Evolutionary conservation across 1,284 basidiomycete genomes (phyloP).

Genomic region (Neolentinus lepideus): DNA sequence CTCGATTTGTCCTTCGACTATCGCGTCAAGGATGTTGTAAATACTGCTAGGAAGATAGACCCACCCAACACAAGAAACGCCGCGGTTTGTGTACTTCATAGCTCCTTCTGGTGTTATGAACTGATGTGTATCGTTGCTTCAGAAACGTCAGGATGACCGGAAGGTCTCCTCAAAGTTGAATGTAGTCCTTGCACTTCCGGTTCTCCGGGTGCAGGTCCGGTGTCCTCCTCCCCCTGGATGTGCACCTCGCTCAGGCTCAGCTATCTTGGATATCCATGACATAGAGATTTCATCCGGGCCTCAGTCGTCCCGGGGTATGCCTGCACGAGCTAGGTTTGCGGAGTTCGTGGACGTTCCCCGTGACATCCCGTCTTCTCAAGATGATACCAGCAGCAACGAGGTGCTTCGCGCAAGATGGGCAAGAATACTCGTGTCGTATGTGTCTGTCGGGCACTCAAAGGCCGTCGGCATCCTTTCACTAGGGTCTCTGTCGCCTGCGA

Average conservation of each 20-base stretch:
- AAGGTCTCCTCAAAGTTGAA: constrained; percentile 9
- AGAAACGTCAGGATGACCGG: not conserved
- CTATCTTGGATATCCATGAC: constrained; percentile 59
- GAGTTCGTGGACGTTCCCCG: constrained; percentile 1
- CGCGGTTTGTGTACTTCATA: too few relatives aligned
- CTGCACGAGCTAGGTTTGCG: constrained; percentile 32
- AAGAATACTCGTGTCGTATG: not conserved
- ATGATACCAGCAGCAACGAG: constrained; percentile 4
- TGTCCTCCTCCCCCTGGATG: constrained; percentile 39
- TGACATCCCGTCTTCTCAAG: not conserved
- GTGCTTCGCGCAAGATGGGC: constrained; percentile 1
- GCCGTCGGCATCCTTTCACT: constrained; percentile 1
- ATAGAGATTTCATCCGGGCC: constrained; percentile 33
- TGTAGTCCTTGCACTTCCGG: constrained; percentile 30
- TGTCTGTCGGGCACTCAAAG: not conserved
- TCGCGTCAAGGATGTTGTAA: constrained; percentile 11
- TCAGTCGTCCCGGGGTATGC: constrained; percentile 2
- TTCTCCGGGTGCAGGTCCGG: constrained; percentile 56
- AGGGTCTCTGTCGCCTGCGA: not conserved
- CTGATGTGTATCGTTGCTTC: too few relatives aligned
- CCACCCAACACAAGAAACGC: not conserved
- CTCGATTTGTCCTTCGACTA: constrained; percentile 45
- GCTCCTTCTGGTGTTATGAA: too few relatives aligned
- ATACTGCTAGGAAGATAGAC: not conserved
- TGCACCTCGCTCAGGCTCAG: constrained; percentile 51